Base-by-base conservation (phyloP, 768 basidiomycete species). In the Russula abietina region DNA sequence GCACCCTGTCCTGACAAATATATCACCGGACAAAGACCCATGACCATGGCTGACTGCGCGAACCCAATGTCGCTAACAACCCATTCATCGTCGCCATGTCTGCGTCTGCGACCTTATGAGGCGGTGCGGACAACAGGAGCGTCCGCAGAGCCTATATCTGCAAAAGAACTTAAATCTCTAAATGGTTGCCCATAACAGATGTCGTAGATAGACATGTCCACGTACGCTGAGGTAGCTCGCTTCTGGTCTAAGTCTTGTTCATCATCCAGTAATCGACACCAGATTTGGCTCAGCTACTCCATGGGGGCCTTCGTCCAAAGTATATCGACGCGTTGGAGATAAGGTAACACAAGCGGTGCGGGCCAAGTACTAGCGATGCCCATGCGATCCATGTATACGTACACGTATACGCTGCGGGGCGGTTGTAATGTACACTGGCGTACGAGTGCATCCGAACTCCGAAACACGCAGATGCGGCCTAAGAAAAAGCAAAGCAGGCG, bases 291-390 rank as follows among this genome's bases (percentile, higher is more conserved):
- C 83, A 88, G 89, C 63, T 86, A 78, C 36, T 80, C 80, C 6
- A 41, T 24, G 17, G 77, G 76, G 17, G 80, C 79, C n/a, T 77
- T 76, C 36, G 19, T 79, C 75, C 55, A 86, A 74, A 12, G 85
- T 69, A 11, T n/a, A 11, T 33, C 11, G 3, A 77, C 73, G 68
- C 89, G 90, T 96, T 93, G 22, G 93, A 70, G 24, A 94, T 76
- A 46, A 97, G 74, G 69, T 90, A 83, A 62, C 78, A 75, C 14
- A n/a, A n/a, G n/a, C 68, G 69, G 0, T 74, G 70, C 66, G 88
- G 82, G 8, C 76, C 73, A 0, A 88, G 71, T 10, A 91, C 19
- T 73, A 74, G 59, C 85, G 83, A 38, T 38, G 14, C 14, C 12
- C 2, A 89, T 69, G 51, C 88, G 84, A 0, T 70, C 60, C 57